phyloP scores from a whole-genome alignment of 192 early-diverging fungal genomes.

The Rhizophlyctis rosea region DNA sequence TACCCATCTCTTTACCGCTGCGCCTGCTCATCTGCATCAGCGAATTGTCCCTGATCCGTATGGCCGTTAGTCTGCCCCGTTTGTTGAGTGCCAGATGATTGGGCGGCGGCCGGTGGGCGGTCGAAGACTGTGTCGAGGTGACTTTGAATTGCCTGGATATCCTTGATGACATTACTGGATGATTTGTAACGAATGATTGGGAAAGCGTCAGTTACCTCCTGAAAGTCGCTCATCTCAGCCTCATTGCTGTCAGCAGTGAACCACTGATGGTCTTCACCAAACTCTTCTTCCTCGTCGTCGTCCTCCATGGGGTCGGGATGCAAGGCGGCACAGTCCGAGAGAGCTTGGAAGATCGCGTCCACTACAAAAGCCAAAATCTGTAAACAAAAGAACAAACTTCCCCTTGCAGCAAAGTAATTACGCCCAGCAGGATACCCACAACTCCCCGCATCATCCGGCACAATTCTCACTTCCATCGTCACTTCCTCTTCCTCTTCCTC shows the following conservation, averaged over 20 bases:
- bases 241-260: conserved; percentile 10
- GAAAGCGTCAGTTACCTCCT: conserved; percentile 20
- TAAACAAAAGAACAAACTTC: too few relatives aligned
- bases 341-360: conserved; percentile 61
- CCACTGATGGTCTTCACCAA: conserved; percentile 32
- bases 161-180: background rate
- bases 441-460: conserved; percentile 54
- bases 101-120: background rate
- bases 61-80: background rate
- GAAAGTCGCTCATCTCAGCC: conserved; percentile 21
- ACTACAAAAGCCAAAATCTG: conserved; percentile 40
- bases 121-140: conserved; percentile 24
- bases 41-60: conserved; percentile 19
- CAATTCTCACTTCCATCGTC: conserved; percentile 55
- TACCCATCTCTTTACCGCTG: conserved; percentile 20
- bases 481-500: conserved; percentile 41
- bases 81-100: background rate
- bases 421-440: too few relatives aligned
- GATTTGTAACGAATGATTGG: too few relatives aligned
- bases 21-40: conserved; percentile 25
- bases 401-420: too few relatives aligned
- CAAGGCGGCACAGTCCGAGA: conserved; percentile 63
- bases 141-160: conserved; percentile 14
- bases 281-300: conserved; percentile 34
- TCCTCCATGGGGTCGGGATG: conserved; percentile 63